Percentiles rank a stretch among this genome's conserved stretches.
Evolutionary conservation across 305 asterid species (phyloP).

Genomic region (Andrographis paniculata): DNA sequence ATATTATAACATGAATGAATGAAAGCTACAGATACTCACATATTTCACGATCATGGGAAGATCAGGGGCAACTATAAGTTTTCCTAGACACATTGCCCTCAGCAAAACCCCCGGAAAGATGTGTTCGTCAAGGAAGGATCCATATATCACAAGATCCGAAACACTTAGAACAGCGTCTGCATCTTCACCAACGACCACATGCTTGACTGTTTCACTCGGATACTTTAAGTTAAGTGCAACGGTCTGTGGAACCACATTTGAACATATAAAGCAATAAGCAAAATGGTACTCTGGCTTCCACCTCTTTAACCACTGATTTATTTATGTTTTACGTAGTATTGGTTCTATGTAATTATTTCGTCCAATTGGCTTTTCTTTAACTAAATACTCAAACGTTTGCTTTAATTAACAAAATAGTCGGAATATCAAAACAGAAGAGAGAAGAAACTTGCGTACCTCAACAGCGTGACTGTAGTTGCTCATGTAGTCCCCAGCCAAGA

Average conservation of each 20-base stretch:
- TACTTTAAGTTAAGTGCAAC: slow-evolving; percentile 60
- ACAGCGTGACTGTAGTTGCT: slow-evolving; percentile 60
- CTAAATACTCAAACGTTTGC: no score
- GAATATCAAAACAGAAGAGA: background rate
- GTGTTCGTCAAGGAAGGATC: slow-evolving; percentile 77
- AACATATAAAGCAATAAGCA: background rate
- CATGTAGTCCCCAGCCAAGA: slow-evolving; percentile 48
- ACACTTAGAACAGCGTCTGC: slow-evolving; percentile 31
- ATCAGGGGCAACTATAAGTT: slow-evolving; percentile 82
- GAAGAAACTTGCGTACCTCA: slow-evolving; percentile 40
- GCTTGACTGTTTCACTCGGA: slow-evolving; percentile 67
- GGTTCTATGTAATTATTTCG: no score
- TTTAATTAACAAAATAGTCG: background rate
- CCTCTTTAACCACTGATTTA: background rate
- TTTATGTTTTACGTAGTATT: no score
- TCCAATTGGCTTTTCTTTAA: no score
- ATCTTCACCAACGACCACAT: slow-evolving; percentile 37
- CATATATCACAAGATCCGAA: slow-evolving; percentile 76
- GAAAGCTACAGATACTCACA: slow-evolving; percentile 35
- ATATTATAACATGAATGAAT: background rate
- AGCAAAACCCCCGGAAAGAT: slow-evolving; percentile 70
- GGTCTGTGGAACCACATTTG: slow-evolving; percentile 36
- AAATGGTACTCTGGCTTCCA: background rate
- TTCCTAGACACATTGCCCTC: slow-evolving; percentile 81
- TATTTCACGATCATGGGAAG: slow-evolving; percentile 56